These are phyloP conservation scores for Cutaneotrichosporon dermatis DNA, from an alignment of 1,284 basidiomycete genomes.

Conservation along the genomic window DNA sequence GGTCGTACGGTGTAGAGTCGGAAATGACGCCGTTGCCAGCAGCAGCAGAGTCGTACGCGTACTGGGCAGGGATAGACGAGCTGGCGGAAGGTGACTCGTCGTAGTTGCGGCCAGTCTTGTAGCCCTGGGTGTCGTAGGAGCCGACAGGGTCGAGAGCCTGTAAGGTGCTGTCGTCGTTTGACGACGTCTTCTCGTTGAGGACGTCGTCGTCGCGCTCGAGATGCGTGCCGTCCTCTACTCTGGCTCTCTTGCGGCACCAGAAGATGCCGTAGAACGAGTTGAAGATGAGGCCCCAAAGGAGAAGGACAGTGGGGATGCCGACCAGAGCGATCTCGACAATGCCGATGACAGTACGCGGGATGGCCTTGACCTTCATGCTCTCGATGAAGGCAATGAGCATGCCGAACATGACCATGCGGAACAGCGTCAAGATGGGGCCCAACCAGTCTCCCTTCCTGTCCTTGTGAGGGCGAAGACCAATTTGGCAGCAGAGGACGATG, in stretches of 20 bases:
- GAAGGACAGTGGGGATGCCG: conserved; percentile 44
- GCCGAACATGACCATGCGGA: conserved; percentile 43
- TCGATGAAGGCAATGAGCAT: conserved; percentile 47
- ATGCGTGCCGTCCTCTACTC: conserved; percentile 45
- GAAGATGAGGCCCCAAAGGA: conserved; percentile 79
- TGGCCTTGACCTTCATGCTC: conserved; percentile 35
- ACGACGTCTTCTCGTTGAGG: conserved; percentile 7
- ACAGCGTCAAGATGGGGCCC: conserved; percentile 35
- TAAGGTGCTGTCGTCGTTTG: background rate
- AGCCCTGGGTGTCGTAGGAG: background rate
- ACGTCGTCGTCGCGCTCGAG: conserved; percentile 24
- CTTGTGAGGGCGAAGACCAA: conserved; percentile 53
- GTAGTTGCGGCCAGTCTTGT: background rate
- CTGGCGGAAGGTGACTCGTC: background rate
- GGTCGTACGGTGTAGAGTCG: background rate
- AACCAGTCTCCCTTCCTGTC: conserved; percentile 48
- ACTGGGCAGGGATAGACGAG: background rate
- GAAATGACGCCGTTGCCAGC: background rate
- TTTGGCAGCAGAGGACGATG: conserved; percentile 56
- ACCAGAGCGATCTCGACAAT: conserved; percentile 47
- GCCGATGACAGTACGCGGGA: conserved; percentile 44
- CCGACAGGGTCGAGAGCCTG: background rate
- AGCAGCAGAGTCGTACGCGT: background rate
- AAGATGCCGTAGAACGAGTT: conserved; percentile 54
- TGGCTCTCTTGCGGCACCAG: conserved; percentile 40